Evolutionary conservation across 495 filamentous ascomycete species (phyloP).

Genomic region (Talaromyces thailandensis): DNA sequence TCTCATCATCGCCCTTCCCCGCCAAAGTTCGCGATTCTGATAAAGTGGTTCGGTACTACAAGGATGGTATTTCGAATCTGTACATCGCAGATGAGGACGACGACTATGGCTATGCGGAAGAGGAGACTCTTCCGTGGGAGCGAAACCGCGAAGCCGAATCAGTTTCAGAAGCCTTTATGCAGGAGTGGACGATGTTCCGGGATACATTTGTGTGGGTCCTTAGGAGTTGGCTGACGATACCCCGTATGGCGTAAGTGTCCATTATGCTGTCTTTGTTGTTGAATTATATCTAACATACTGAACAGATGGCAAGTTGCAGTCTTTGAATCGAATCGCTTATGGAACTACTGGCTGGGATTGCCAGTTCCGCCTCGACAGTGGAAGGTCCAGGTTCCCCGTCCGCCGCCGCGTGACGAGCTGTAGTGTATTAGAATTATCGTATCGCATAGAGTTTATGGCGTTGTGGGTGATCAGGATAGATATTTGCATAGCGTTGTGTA

Average conservation of each 20-base stretch:
- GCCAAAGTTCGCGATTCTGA: conserved; percentile 6
- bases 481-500: conserved; percentile 7
- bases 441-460: conserved; percentile 10
- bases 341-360: conserved; percentile 71
- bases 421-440: conserved; percentile 17
- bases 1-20: neutral
- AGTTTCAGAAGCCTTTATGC: conserved; percentile 47
- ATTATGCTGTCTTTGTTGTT: neutral
- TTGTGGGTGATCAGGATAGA: conserved; percentile 9
- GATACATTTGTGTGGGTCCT: conserved; percentile 56
- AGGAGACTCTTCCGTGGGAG: conserved; percentile 24
- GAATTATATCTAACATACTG: neutral
- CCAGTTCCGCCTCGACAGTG: conserved; percentile 62
- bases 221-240: conserved; percentile 58
- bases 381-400: conserved; percentile 43
- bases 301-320: conserved; percentile 51
- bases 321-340: conserved; percentile 53
- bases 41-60: conserved; percentile 17
- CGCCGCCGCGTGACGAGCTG: conserved; percentile 44
- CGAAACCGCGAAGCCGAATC: conserved; percentile 26
- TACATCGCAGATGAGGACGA: conserved; percentile 36
- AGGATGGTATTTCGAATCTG: conserved; percentile 28
- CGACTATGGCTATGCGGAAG: conserved; percentile 25
- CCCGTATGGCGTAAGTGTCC: conserved; percentile 58
- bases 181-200: conserved; percentile 55